Conservation (phyloP, 768 basidiomycete species). For the Lepiota subincarnata region DNA sequence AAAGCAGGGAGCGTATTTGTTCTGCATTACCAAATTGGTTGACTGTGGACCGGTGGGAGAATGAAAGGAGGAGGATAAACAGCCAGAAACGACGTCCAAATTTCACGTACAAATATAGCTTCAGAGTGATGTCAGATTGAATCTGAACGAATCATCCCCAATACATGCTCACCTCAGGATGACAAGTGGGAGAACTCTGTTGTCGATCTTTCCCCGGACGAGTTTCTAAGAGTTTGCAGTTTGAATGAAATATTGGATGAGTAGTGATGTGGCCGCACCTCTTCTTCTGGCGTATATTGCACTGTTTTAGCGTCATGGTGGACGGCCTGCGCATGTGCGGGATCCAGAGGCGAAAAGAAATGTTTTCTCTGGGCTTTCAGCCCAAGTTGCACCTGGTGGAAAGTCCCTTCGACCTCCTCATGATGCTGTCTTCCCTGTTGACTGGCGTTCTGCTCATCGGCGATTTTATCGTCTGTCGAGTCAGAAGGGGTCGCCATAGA, state of each 20-base stretch:
- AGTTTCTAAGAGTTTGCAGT: slow-evolving; percentile 24
- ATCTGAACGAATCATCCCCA: neutral
- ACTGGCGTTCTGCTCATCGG: neutral
- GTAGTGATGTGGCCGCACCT: slow-evolving; percentile 26
- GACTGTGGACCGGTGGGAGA: slow-evolving; percentile 25
- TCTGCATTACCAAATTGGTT: slow-evolving; percentile 43
- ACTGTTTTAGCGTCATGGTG: slow-evolving; percentile 46
- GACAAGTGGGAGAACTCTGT: slow-evolving; percentile 44
- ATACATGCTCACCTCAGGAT: slow-evolving; percentile 37
- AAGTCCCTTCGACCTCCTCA: slow-evolving; percentile 30
- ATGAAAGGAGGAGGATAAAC: too few species aligned
- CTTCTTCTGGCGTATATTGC: slow-evolving; percentile 44
- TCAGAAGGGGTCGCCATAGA: neutral
- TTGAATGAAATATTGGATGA: neutral
- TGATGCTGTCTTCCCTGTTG: slow-evolving; percentile 13
- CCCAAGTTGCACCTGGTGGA: slow-evolving; percentile 37
- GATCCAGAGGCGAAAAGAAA: slow-evolving; percentile 48
- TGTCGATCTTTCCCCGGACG: slow-evolving; percentile 49
- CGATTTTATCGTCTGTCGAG: neutral
- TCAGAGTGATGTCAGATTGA: neutral
- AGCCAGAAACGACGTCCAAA: neutral
- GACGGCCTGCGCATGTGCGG: slow-evolving; percentile 44
- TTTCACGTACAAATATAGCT: slow-evolving; percentile 35
- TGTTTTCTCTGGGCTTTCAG: slow-evolving; percentile 36
- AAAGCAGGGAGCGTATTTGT: neutral